These are phyloP conservation scores for Rosa lucieae DNA, from an alignment of 306 rosid species.

Conservation along the genomic window DNA sequence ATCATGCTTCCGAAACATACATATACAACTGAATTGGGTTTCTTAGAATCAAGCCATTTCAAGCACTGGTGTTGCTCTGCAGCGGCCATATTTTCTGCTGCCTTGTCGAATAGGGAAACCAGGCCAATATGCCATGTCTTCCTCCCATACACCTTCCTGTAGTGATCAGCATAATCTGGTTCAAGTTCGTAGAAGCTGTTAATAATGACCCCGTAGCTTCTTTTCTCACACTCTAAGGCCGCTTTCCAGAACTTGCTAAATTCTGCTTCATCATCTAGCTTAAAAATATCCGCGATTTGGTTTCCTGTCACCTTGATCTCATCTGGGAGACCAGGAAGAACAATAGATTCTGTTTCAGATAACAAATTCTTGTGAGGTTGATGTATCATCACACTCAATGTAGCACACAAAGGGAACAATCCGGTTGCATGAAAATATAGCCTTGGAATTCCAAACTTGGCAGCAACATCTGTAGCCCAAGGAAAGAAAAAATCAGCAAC, in stretches of 20 bases:
- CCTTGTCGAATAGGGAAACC: not conserved
- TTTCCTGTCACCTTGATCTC: not conserved
- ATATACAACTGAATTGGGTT: not conserved
- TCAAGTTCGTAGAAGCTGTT: not conserved
- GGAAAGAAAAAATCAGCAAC: too few species aligned
- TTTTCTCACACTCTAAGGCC: not conserved
- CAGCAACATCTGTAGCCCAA: too few species aligned
- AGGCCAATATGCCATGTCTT: conserved; percentile 2
- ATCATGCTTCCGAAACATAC: not conserved
- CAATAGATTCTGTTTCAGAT: not conserved
- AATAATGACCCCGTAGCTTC: not conserved
- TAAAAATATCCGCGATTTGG: not conserved
- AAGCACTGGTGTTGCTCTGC: not conserved
- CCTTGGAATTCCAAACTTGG: too few species aligned
- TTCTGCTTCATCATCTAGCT: not conserved
- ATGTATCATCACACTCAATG: not conserved
- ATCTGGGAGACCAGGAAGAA: not conserved
- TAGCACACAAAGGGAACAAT: too few species aligned
- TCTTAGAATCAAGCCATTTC: conserved; percentile 1
- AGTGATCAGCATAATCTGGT: not conserved
- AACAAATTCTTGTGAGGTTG: not conserved
- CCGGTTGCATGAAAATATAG: too few species aligned
- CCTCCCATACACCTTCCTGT: not conserved
- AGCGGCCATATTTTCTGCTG: not conserved
- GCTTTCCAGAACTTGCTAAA: not conserved